These are phyloP conservation scores for Talaromyces adpressus DNA, from an alignment of 495 filamentous ascomycete species.

Conservation along the genomic window DNA sequence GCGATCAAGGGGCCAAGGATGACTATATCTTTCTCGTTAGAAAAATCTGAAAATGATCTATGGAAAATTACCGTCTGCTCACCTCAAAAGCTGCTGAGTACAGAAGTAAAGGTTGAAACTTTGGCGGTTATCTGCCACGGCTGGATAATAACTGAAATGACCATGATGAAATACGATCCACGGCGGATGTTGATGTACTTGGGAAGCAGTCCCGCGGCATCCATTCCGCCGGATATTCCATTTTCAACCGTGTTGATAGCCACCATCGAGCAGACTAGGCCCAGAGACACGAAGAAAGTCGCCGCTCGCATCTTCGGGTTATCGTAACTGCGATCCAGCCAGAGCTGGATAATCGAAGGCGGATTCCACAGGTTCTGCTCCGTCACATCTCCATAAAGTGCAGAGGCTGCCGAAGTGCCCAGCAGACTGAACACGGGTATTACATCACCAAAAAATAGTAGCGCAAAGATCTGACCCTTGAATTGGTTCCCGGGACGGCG, in stretches of 20 bases:
- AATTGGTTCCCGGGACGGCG: slow-evolving; percentile 17
- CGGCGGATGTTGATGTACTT: slow-evolving; percentile 43
- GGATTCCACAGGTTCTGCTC: slow-evolving; percentile 25
- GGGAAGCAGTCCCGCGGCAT: slow-evolving; percentile 36
- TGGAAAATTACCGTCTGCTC: background rate
- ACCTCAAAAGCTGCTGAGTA: slow-evolving; percentile 16
- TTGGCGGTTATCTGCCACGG: slow-evolving; percentile 40
- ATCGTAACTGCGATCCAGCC: slow-evolving; percentile 19
- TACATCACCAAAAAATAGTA: slow-evolving; percentile 18
- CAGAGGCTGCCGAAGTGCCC: slow-evolving; percentile 25
- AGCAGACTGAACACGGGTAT: slow-evolving; percentile 30
- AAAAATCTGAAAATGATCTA: no score
- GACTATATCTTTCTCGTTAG: background rate
- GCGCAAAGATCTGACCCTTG: slow-evolving; percentile 19
- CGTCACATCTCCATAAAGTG: slow-evolving; percentile 26
- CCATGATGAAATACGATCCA: slow-evolving; percentile 31
- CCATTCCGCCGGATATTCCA: slow-evolving; percentile 32
- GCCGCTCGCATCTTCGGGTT: slow-evolving; percentile 25
- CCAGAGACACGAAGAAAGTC: slow-evolving; percentile 35
- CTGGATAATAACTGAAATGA: slow-evolving; percentile 33
- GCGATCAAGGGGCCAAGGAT: slow-evolving; percentile 25
- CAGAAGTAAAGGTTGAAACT: slow-evolving; percentile 36
- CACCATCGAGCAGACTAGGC: slow-evolving; percentile 23
- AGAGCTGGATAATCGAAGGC: slow-evolving; percentile 24
- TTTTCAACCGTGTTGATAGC: slow-evolving; percentile 28